Percentiles rank a stretch among this genome's conserved stretches.
These are phyloP conservation scores for Colletotrichum sp. DNA, from an alignment of 2,329 filamentous ascomycete genomes.

Conservation along the genomic window DNA sequence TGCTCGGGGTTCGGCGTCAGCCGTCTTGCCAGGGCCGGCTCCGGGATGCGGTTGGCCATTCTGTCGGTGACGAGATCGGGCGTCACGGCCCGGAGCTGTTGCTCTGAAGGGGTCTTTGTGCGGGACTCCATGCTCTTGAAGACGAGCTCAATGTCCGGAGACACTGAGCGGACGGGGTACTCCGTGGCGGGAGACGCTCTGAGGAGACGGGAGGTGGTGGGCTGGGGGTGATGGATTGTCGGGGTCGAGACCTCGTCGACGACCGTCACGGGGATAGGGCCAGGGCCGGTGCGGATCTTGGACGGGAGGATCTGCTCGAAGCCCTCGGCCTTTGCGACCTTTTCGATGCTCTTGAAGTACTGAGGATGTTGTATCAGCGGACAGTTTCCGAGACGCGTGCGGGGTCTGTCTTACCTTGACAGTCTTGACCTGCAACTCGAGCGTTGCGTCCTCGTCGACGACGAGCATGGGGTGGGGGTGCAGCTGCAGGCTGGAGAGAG, in stretches of 20 bases:
- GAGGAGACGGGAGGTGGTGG: conserved; percentile 59
- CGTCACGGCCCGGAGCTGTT: conserved; percentile 42
- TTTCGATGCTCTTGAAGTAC: conserved; percentile 76
- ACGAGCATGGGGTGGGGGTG: conserved; percentile 84
- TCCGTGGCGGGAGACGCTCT: conserved; percentile 60
- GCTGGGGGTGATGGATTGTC: conserved; percentile 58
- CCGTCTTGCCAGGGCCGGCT: conserved; percentile 46
- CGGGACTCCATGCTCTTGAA: conserved; percentile 16
- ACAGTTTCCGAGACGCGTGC: too few species aligned
- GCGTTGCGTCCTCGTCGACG: conserved; percentile 79
- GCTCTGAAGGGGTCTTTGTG: conserved; percentile 44
- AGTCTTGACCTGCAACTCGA: conserved; percentile 76
- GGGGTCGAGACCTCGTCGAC: conserved; percentile 48
- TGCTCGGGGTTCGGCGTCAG: conserved; percentile 55
- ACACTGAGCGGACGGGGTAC: conserved; percentile 53
- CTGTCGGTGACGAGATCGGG: conserved; percentile 65
- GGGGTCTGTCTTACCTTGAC: conserved; percentile 55
- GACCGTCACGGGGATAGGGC: conserved; percentile 40
- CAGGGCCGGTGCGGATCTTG: conserved; percentile 58
- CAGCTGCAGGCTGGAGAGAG: conserved; percentile 78
- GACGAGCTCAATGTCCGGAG: conserved; percentile 17
- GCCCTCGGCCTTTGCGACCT: conserved; percentile 61
- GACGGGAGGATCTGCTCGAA: conserved; percentile 64
- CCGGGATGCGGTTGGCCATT: conserved; percentile 59
- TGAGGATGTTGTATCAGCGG: conserved; percentile 27